These are phyloP conservation scores for Ophiostoma angusticollis DNA, from an alignment of 2,329 filamentous ascomycete species.

Conservation along the genomic window DNA sequence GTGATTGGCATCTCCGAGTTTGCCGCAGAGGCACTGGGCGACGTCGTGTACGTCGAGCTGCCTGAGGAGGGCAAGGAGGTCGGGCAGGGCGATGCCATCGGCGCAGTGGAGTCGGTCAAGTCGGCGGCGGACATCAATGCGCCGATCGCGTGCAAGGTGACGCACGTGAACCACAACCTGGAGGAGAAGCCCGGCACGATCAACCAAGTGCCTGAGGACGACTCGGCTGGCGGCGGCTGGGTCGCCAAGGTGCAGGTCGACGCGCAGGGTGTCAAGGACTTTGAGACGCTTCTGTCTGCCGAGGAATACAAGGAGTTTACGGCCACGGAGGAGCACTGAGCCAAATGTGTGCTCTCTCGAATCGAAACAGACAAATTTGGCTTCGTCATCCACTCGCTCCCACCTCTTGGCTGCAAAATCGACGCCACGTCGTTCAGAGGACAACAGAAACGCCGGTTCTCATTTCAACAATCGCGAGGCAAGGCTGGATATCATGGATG, in stretches of 20 bases:
- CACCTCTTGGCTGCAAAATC: not conserved
- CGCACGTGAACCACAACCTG: slow-evolving; percentile 58
- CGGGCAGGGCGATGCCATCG: slow-evolving; percentile 67
- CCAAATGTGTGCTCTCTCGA: too few species aligned
- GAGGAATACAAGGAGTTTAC: slow-evolving; percentile 69
- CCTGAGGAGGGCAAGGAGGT: slow-evolving; percentile 59
- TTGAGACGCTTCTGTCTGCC: slow-evolving; percentile 64
- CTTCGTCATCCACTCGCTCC: too few species aligned
- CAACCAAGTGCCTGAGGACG: slow-evolving; percentile 79
- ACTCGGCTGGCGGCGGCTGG: slow-evolving; percentile 68
- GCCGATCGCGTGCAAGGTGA: slow-evolving; percentile 66
- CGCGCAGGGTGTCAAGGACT: slow-evolving; percentile 50
- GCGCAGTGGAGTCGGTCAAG: slow-evolving; percentile 96
- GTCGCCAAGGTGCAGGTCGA: slow-evolving; percentile 75
- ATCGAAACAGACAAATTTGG: too few species aligned
- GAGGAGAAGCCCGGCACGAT: slow-evolving; percentile 78
- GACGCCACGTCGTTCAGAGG: slow-evolving; percentile 2
- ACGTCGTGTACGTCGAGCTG: slow-evolving; percentile 95
- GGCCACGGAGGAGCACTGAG: slow-evolving; percentile 24
- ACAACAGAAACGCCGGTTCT: slow-evolving; percentile 9
- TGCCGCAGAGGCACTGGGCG: slow-evolving; percentile 82
- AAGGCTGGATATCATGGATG: slow-evolving; percentile 8
- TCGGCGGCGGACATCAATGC: slow-evolving; percentile 95
- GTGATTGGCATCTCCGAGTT: slow-evolving; percentile 78
- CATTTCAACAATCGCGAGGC: slow-evolving; percentile 13